phyloP scores from a whole-genome alignment of 1,284 basidiomycete species.

The Exobasidium rhododendri region DNA sequence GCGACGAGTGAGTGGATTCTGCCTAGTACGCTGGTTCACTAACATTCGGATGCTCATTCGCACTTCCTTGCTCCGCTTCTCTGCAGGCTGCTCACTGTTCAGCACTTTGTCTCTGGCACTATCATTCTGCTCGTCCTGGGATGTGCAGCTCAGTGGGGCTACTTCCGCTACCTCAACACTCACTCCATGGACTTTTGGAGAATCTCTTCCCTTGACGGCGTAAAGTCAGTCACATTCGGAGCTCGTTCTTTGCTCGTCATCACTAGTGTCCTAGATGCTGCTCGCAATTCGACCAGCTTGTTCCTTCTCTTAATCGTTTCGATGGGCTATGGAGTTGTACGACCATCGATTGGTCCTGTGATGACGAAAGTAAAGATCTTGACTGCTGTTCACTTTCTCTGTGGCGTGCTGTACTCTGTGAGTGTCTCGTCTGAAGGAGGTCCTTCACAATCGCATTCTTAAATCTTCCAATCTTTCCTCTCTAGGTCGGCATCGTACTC shows the following conservation, averaged over 20 bases:
- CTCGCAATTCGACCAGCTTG: constrained; percentile 86
- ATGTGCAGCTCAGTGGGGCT: constrained; percentile 67
- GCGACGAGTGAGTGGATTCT: constrained; percentile 65
- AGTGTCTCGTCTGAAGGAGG: constrained; percentile 26
- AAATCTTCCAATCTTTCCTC: neutral
- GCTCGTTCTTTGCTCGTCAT: constrained; percentile 46
- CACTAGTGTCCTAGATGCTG: constrained; percentile 74
- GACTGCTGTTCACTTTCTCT: constrained; percentile 81
- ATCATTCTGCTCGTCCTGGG: constrained; percentile 85
- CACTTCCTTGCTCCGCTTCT: constrained; percentile 15
- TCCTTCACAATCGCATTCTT: constrained; percentile 32
- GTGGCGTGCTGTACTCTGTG: constrained; percentile 69
- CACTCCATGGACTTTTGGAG: constrained; percentile 44
- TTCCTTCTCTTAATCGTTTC: constrained; percentile 86
- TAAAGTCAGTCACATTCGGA: constrained; percentile 30
- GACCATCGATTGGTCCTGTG: constrained; percentile 71
- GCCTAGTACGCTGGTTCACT: neutral
- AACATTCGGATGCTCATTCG: neutral
- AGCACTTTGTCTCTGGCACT: constrained; percentile 92
- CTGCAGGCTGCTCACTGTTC: constrained; percentile 44
- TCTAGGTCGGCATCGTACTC: constrained; percentile 55
- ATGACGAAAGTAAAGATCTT: constrained; percentile 76
- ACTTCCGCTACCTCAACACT: constrained; percentile 44
- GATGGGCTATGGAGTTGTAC: constrained; percentile 55
- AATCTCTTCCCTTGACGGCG: constrained; percentile 32